Conservation (phyloP, 805 yeast species). For the Sugiyamaella qingdaonensis region DNA sequence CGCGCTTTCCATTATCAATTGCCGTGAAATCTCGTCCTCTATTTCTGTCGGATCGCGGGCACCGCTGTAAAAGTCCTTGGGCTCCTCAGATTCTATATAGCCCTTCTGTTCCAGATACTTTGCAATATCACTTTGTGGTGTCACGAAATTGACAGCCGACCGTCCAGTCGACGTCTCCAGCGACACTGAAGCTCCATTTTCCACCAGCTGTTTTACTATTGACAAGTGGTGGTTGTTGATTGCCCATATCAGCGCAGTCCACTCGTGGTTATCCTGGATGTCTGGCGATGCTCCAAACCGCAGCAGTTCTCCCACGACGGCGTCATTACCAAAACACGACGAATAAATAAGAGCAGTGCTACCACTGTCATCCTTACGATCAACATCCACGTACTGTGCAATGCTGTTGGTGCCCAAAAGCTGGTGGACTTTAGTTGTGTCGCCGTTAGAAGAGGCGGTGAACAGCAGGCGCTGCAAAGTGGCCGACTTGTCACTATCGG, state of each 20-base stretch:
- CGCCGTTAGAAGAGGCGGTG: slow-evolving; percentile 36
- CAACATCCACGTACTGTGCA: slow-evolving; percentile 27
- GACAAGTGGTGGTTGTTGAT: slow-evolving; percentile 55
- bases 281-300: slow-evolving; percentile 36
- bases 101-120: slow-evolving; percentile 47
- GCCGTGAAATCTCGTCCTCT: slow-evolving; percentile 20
- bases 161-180: slow-evolving; percentile 40
- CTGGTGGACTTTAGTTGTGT: slow-evolving; percentile 26
- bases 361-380: slow-evolving; percentile 36
- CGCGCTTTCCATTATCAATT: slow-evolving; percentile 29
- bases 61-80: slow-evolving; percentile 23
- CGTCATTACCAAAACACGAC: slow-evolving; percentile 38
- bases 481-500: slow-evolving; percentile 18
- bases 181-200: slow-evolving; percentile 55
- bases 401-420: slow-evolving; percentile 28
- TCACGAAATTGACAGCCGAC: slow-evolving; percentile 54
- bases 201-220: slow-evolving; percentile 53
- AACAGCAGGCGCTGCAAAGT: slow-evolving; percentile 30
- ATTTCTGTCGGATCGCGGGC: slow-evolving; percentile 16
- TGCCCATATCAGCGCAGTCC: slow-evolving; percentile 80
- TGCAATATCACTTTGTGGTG: slow-evolving; percentile 53
- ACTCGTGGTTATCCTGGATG: slow-evolving; percentile 35
- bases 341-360: slow-evolving; percentile 38
- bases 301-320: slow-evolving; percentile 33
- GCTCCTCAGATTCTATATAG: slow-evolving; percentile 15